Percentiles rank a stretch among this genome's conserved stretches.
Conservation (phyloP, 805 yeast genomes). For the Saccharomycopsis amapae region DNA sequence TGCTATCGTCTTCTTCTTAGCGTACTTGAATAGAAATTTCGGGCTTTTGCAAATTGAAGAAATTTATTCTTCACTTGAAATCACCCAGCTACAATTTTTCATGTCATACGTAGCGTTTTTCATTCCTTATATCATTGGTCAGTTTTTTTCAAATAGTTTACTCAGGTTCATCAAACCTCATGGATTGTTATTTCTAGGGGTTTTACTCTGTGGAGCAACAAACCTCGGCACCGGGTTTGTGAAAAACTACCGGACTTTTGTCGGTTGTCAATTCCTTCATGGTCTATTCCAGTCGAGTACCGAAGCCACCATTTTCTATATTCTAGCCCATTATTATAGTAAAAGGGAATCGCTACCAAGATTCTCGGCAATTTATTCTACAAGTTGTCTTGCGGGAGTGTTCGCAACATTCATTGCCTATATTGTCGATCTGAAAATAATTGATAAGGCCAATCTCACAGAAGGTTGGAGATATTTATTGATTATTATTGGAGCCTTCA, state of each 20-base stretch:
- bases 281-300: slow-evolving; percentile 66
- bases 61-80: slow-evolving; percentile 44
- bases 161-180: slow-evolving; percentile 57
- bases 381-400: slow-evolving; percentile 71
- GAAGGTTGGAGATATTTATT: slow-evolving; percentile 47
- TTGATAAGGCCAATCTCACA: slow-evolving; percentile 42
- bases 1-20: slow-evolving; percentile 9
- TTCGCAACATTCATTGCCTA: slow-evolving; percentile 69
- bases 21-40: slow-evolving; percentile 20
- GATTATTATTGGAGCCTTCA: slow-evolving; percentile 39
- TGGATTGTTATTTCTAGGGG: slow-evolving; percentile 51
- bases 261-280: slow-evolving; percentile 55
- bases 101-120: slow-evolving; percentile 63
- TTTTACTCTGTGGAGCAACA: slow-evolving; percentile 53
- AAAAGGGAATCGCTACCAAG: slow-evolving; percentile 61
- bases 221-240: slow-evolving; percentile 62
- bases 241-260: slow-evolving; percentile 47
- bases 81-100: slow-evolving; percentile 54
- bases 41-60: slow-evolving; percentile 66
- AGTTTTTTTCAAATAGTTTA: slow-evolving; percentile 56
- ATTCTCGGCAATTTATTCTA: slow-evolving; percentile 55
- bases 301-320: slow-evolving; percentile 68
- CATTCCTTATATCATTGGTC: slow-evolving; percentile 60
- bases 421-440: slow-evolving; percentile 44
- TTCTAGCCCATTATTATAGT: slow-evolving; percentile 59